Conservation (phyloP, 2,329 filamentous ascomycete species). For the Talaromyces rugulosus region DNA sequence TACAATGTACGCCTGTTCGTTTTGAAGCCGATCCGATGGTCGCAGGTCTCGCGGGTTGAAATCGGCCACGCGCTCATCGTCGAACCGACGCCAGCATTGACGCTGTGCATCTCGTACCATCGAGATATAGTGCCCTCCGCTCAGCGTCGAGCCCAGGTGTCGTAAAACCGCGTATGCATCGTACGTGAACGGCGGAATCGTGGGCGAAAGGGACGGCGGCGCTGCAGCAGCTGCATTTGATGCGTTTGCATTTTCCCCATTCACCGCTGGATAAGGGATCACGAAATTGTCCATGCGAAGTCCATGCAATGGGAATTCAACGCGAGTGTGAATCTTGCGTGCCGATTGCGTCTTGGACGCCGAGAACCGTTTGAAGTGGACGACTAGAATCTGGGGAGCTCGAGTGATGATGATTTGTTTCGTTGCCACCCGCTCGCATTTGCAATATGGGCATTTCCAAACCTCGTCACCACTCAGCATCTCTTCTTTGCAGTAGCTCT, state of each 20-base stretch:
- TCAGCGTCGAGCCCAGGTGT: slow-evolving; percentile 65
- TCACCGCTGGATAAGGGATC: slow-evolving; percentile 43
- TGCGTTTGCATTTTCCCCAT: slow-evolving; percentile 22
- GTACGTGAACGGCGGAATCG: slow-evolving; percentile 62
- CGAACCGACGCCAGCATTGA: slow-evolving; percentile 58
- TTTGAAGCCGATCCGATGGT: slow-evolving; percentile 51
- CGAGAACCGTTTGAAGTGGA: slow-evolving; percentile 70
- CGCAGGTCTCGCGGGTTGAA: slow-evolving; percentile 53
- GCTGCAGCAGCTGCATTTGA: slow-evolving; percentile 59
- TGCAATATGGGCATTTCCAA: slow-evolving; percentile 73
- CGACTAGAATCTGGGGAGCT: slow-evolving; percentile 72
- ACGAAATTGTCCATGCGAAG: slow-evolving; percentile 61
- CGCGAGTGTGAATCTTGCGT: slow-evolving; percentile 65
- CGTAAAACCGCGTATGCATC: slow-evolving; percentile 82
- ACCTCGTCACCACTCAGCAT: slow-evolving; percentile 62
- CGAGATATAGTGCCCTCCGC: slow-evolving; percentile 75
- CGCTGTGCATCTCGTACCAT: slow-evolving; percentile 60
- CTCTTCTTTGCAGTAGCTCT: slow-evolving; percentile 66
- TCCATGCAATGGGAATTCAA: slow-evolving; percentile 72
- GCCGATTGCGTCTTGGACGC: slow-evolving; percentile 53
- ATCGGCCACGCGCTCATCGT: slow-evolving; percentile 54
- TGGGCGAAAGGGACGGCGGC: slow-evolving; percentile 46
- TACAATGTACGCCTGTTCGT: slow-evolving; percentile 62
- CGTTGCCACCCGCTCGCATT: slow-evolving; percentile 60
- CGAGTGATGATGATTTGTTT: slow-evolving; percentile 72